Evolutionary conservation across 192 early-diverging fungal species (phyloP).

Genomic region (Coemansia javaensis): DNA sequence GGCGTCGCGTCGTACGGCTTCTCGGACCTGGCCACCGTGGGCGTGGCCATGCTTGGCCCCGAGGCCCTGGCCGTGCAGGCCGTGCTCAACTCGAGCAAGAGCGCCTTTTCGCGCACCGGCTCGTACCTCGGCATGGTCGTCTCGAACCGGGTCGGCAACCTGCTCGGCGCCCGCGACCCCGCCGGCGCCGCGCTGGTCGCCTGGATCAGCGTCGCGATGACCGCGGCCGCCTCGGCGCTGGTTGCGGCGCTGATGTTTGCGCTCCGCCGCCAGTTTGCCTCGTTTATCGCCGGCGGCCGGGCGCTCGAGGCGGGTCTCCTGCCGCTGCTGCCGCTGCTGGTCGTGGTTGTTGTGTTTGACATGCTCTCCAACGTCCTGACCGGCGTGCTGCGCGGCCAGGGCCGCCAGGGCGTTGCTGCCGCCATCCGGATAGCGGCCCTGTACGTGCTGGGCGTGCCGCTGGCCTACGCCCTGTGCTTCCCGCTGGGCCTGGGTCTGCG

Average conservation of each 20-base stretch:
- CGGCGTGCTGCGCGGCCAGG: conserved; percentile 54
- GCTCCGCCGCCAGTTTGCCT: conserved; percentile 51
- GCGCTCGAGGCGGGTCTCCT: conserved; percentile 14
- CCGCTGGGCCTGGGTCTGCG: conserved; percentile 50
- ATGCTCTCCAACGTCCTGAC: conserved; percentile 59
- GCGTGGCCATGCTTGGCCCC: conserved; percentile 73
- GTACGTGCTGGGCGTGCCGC: conserved; percentile 51
- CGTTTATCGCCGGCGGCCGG: conserved; percentile 49
- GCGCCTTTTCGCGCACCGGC: conserved; percentile 69
- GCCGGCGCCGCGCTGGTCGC: conserved; percentile 20
- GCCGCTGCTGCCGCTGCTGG: conserved; percentile 30
- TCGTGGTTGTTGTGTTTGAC: conserved; percentile 44
- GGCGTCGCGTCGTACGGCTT: conserved; percentile 47
- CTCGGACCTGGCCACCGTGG: conserved; percentile 68
- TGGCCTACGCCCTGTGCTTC: conserved; percentile 54
- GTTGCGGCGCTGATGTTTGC: conserved; percentile 52
- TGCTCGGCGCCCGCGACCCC: conserved; percentile 59
- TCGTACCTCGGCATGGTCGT: conserved; percentile 68
- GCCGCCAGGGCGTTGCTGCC: conserved; percentile 53
- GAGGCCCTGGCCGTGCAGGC: conserved; percentile 77
- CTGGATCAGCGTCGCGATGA: conserved; percentile 50
- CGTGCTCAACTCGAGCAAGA: conserved; percentile 68
- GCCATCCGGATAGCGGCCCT: conserved; percentile 44
- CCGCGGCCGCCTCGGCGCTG: conserved; percentile 25
- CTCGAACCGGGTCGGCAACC: conserved; percentile 75